Base-by-base conservation (phyloP, 2,329 filamentous ascomycete species). In the Pseudogymnoascus sp. region DNA sequence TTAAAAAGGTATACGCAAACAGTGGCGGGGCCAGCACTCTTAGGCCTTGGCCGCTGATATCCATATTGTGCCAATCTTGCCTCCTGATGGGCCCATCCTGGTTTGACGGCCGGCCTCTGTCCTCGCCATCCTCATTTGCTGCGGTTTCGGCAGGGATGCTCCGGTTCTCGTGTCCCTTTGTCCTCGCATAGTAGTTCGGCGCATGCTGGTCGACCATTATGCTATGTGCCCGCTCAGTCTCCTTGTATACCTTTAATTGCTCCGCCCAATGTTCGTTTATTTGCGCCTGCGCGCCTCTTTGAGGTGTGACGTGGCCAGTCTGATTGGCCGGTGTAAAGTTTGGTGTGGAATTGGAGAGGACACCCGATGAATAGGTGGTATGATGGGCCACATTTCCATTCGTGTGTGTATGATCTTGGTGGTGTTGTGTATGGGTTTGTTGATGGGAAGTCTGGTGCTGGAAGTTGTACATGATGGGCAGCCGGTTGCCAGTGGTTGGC, bases 21-120 rank as follows among this genome's bases (percentile, higher is more conserved):
- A 99, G 79, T 47, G 88, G 84, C 7, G 83, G 77, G 1, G 91
- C 86, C 32, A 99, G 79, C 62, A 91, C 89, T 67, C 91, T 88
- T 57, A 99, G 79, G 18, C 93, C 93, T 76, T 97, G 94, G n/a
- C 94, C 94, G 68, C 92, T 94, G 72, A 97, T 87, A 74, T 99
- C 94, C 68, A 99, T 80, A 65, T 92, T 91, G 73, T 90, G 85
- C 94, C 94, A 97, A 69, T 92, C 88, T 73, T 96, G 89, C 65
- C 87, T 79, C 68, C 86, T 85, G 65, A 82, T 79, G 62, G 82
- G 79, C 69, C 83, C 82, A 63, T 89, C 83, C 61, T 89, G 79
- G 68, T 87, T 87, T 68, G 86, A 81, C 32, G 84, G 84, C 61
- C 83, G 64, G 18, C 67, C 75, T 68, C 83, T 79, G 67, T 85